phyloP scores from a whole-genome alignment of 23 red algal genomes.

The Agarophyton chilense region DNA sequence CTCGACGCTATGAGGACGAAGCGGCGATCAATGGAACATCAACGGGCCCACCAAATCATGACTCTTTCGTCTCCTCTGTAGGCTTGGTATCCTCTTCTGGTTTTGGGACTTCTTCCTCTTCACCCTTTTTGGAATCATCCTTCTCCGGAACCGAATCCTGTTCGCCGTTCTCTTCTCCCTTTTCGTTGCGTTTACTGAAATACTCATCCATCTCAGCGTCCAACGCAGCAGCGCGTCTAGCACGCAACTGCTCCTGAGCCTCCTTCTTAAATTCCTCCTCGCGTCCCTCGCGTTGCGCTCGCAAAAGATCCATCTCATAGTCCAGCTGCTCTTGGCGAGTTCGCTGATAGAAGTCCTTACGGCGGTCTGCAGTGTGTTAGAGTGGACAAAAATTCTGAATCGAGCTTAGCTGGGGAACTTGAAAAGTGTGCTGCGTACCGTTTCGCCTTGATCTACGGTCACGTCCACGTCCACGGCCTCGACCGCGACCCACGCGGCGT shows the following conservation, averaged over 20 bases:
- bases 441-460: constrained; percentile 17
- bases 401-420: background rate
- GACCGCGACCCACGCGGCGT: background rate
- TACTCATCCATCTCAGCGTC: constrained; percentile 71
- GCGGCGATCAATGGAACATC: background rate
- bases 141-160: constrained; percentile 14
- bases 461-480: constrained; percentile 6
- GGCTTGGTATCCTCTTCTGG: background rate
- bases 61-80: background rate
- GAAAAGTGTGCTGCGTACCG: constrained; percentile 28
- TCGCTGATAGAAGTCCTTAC: constrained; percentile 20
- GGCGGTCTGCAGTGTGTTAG: constrained; percentile 36
- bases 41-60: background rate
- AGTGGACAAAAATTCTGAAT: background rate
- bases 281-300: constrained; percentile 64
- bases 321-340: constrained; percentile 52
- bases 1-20: background rate
- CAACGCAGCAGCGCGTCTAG: constrained; percentile 18
- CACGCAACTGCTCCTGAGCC: constrained; percentile 38
- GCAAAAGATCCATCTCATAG: constrained; percentile 67
- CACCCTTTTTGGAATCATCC: constrained; percentile 27
- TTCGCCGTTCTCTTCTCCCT: constrained; percentile 12
- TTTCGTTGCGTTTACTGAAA: constrained; percentile 29
- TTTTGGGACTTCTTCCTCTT: background rate
- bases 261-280: constrained; percentile 61